phyloP scores from a whole-genome alignment of 352 stramenopile species.

The Globisporangium lucens region DNA sequence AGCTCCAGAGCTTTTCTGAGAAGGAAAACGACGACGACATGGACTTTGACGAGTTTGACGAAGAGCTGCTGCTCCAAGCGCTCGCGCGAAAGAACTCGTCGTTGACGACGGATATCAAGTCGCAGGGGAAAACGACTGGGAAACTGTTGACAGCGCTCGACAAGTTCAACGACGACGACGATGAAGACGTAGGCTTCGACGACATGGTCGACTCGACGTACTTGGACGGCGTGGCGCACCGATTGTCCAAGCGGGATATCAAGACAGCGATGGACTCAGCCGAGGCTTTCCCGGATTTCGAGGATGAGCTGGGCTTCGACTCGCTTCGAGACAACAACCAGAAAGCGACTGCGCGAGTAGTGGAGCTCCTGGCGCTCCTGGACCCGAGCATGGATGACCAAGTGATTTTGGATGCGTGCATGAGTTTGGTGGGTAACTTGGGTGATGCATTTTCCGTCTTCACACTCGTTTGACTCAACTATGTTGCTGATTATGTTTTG shows the following conservation, averaged over 20 bases:
- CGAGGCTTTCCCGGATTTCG: conserved; percentile 59
- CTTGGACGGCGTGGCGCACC: conserved; percentile 1
- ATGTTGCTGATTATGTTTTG: neutral
- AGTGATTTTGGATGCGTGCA: conserved; percentile 79
- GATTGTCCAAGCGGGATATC: conserved; percentile 13
- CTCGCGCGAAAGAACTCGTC: conserved; percentile 32
- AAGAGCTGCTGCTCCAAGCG: conserved; percentile 50
- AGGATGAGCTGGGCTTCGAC: conserved; percentile 83
- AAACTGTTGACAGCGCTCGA: neutral
- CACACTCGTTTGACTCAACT: neutral
- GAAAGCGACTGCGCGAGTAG: conserved; percentile 67
- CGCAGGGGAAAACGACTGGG: neutral
- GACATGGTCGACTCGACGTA: conserved; percentile 14
- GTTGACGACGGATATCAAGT: conserved; percentile 12
- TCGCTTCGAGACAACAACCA: conserved; percentile 70
- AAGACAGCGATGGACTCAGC: conserved; percentile 16
- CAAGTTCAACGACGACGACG: conserved; percentile 21
- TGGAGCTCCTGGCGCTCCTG: conserved; percentile 72
- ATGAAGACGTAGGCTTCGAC: conserved; percentile 17
- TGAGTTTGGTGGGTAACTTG: conserved; percentile 42
- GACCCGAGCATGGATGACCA: conserved; percentile 87
- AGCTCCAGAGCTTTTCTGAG: conserved; percentile 75
- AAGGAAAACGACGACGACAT: conserved; percentile 51
- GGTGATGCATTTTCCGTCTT: neutral
- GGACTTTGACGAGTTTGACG: conserved; percentile 71